phyloP scores from a whole-genome alignment of 2,329 filamentous ascomycete genomes.

The Sphaerulina musiva region DNA sequence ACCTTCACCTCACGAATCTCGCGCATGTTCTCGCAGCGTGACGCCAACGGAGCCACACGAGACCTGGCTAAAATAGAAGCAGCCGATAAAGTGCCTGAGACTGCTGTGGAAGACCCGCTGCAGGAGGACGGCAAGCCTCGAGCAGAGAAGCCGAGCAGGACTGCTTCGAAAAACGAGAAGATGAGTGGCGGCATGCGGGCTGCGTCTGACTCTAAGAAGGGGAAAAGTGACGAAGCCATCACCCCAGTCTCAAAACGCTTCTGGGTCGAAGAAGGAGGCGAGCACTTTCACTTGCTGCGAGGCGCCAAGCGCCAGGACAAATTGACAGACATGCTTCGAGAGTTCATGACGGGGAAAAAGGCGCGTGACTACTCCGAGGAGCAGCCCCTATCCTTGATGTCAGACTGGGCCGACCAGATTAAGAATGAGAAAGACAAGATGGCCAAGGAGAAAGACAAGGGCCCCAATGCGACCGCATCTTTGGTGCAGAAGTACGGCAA shows the following conservation, averaged over 20 bases:
- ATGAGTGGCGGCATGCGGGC: slow-evolving; percentile 22
- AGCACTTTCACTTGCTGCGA: slow-evolving; percentile 82
- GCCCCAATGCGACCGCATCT: slow-evolving; percentile 66
- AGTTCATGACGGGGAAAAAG: slow-evolving; percentile 73
- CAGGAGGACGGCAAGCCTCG: slow-evolving; percentile 15
- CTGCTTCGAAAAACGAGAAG: slow-evolving; percentile 29
- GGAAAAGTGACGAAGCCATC: slow-evolving; percentile 26
- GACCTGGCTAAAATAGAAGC: slow-evolving; percentile 14
- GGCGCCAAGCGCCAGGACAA: slow-evolving; percentile 91
- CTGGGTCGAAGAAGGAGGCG: slow-evolving; percentile 56
- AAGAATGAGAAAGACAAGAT: slow-evolving; percentile 76
- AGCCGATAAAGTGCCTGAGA: slow-evolving; percentile 9
- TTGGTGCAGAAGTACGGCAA: slow-evolving; percentile 97
- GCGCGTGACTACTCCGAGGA: slow-evolving; percentile 61
- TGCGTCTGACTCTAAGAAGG: slow-evolving; percentile 31
- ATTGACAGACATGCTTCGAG: slow-evolving; percentile 82
- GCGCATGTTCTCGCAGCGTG: slow-evolving; percentile 40
- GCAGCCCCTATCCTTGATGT: slow-evolving; percentile 84
- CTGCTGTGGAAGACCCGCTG: slow-evolving; percentile 26
- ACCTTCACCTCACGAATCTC: slow-evolving; percentile 36
- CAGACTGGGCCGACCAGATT: slow-evolving; percentile 90
- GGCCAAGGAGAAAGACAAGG: slow-evolving; percentile 68
- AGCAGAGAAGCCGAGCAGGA: slow-evolving; percentile 27
- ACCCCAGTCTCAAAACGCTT: slow-evolving; percentile 42
- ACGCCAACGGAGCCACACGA: slow-evolving; percentile 22